Evolutionary conservation across 345 rosid species (phyloP).

Genomic region (Angophora floribunda): DNA sequence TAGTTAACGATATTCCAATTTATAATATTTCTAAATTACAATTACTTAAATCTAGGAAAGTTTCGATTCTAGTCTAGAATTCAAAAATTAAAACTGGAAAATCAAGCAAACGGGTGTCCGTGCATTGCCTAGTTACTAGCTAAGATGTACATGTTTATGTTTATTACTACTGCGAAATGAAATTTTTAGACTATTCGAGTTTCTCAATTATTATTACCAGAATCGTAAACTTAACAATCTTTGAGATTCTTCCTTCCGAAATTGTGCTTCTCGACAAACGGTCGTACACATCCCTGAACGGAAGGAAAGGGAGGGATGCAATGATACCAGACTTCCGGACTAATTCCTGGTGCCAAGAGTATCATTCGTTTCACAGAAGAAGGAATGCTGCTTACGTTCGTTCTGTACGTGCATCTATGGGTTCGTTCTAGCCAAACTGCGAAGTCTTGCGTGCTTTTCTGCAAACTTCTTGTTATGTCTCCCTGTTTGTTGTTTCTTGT

Average conservation of each 20-base stretch:
- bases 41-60: background rate
- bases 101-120: background rate
- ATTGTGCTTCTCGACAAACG: background rate
- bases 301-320: background rate
- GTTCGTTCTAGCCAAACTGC: background rate
- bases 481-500: background rate
- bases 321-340: background rate
- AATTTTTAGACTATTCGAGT: background rate
- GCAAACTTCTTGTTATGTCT: background rate
- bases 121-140: background rate
- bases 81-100: too few relatives aligned
- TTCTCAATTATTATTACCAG: background rate
- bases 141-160: background rate
- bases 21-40: background rate
- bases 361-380: background rate
- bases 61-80: background rate
- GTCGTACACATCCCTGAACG: background rate
- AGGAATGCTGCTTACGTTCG: background rate
- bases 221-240: background rate
- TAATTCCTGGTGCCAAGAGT: background rate
- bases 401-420: background rate
- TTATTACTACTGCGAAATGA: background rate
- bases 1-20: background rate
- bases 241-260: background rate
- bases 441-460: background rate